Conservation (phyloP, 2,329 filamentous ascomycete species). For the Scopulariopsis brevicaulis region DNA sequence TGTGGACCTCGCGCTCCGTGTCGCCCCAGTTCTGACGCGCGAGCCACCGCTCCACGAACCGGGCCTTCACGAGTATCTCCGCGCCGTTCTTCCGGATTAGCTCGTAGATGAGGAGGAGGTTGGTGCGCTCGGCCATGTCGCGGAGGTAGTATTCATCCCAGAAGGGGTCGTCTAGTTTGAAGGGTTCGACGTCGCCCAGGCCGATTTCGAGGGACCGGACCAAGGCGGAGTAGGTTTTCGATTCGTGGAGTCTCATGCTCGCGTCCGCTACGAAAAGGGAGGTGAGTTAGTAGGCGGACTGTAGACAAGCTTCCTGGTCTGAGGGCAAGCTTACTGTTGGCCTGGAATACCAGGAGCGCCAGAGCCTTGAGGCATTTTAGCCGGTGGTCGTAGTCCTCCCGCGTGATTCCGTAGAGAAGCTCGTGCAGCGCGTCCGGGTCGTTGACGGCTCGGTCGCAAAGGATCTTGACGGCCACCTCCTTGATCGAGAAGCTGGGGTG, state of each 20-base stretch:
- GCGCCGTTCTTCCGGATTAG: conserved; percentile 49
- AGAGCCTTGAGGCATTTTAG: conserved; percentile 45
- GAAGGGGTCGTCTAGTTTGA: conserved; percentile 38
- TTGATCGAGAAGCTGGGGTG: conserved; percentile 65
- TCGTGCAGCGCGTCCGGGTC: conserved; percentile 37
- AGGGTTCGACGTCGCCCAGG: conserved; percentile 35
- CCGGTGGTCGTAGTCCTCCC: conserved; percentile 45
- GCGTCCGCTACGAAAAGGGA: conserved; percentile 17
- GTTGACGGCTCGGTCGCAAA: conserved; percentile 46
- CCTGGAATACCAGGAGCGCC: conserved; percentile 36
- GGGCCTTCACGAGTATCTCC: conserved; percentile 46
- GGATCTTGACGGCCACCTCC: conserved; percentile 52
- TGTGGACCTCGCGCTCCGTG: conserved; percentile 35
- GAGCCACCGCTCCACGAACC: conserved; percentile 65
- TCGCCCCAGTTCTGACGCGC: conserved; percentile 59
- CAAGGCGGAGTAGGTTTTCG: conserved; percentile 41
- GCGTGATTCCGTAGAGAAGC: conserved; percentile 47
- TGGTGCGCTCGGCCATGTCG: conserved; percentile 49
- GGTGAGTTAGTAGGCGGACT: neutral
- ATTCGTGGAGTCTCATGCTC: conserved; percentile 35
- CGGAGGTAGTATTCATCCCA: conserved; percentile 54
- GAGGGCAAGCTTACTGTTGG: conserved; percentile 13
- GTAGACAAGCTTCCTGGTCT: neutral
- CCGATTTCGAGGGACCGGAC: conserved; percentile 49
- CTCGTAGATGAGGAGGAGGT: conserved; percentile 43